Evolutionary conservation across 2,329 filamentous ascomycete genomes (phyloP).

Genomic region (Sordariomycetes sp.): DNA sequence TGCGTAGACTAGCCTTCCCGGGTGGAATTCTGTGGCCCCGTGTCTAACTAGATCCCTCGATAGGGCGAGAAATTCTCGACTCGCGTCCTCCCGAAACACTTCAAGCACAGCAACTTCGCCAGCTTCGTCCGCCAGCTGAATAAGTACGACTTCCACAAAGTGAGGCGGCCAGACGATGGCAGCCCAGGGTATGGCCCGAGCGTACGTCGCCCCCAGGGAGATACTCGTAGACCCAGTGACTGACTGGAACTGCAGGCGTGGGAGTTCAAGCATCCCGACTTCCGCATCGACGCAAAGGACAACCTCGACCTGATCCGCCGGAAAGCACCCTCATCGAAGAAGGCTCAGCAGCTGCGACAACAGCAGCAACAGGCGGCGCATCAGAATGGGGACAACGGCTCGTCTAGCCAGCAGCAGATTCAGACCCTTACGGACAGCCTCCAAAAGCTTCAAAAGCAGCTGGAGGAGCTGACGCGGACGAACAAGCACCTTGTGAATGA

Average conservation of each 20-base stretch:
- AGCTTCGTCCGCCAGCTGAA: conserved; percentile 93
- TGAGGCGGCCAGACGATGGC: conserved; percentile 40
- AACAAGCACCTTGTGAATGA: conserved; percentile 51
- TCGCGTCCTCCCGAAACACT: conserved; percentile 90
- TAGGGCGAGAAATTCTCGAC: conserved; percentile 98
- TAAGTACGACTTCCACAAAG: conserved; percentile 98
- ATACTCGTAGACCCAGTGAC: neutral
- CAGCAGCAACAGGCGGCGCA: conserved; percentile 30
- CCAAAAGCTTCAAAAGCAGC: conserved; percentile 73
- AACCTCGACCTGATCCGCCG: conserved; percentile 91
- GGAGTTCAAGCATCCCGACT: conserved; percentile 97
- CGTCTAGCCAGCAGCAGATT: conserved; percentile 7
- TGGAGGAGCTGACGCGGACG: conserved; percentile 58
- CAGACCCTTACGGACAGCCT: conserved; percentile 23
- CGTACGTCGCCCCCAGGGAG: conserved; percentile 32
- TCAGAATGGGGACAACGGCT: conserved; percentile 2
- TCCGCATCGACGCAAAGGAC: conserved; percentile 90
- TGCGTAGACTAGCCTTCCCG: neutral
- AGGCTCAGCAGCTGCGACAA: conserved; percentile 56
- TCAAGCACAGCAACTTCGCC: conserved; percentile 98
- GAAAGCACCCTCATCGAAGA: conserved; percentile 86
- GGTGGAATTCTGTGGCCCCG: neutral
- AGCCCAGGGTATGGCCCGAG: conserved; percentile 54
- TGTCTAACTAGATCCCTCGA: neutral
- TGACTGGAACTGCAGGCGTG: conserved; percentile 48